Base-by-base conservation (phyloP, 306 rosid species). In the Ormosia emarginata region DNA sequence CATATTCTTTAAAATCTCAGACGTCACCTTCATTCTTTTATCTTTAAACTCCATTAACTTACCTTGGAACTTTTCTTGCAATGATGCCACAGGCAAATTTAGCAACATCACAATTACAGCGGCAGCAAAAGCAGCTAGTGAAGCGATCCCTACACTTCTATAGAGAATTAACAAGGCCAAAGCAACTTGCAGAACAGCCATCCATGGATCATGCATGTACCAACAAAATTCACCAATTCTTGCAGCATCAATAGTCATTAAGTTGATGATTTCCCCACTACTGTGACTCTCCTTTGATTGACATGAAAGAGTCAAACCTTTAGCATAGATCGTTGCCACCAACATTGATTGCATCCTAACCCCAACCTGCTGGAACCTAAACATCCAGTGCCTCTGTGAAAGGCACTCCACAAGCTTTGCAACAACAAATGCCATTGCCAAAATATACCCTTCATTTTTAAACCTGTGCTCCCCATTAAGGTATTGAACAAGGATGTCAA, bases 31-130 rank as follows among this genome's bases (percentile, higher is more conserved):
- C 85, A 83, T 86, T 52, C 87, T 56, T 30, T 8, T 17, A 67
- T 86, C 90, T 46, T 80, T 86, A 8, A 78, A 80, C 39, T 81
- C 83, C 90, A 83, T 83, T 36, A 86, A 39, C 85, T 80, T 86
- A 34, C 34, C n/a, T 3, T 83, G 87, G 71, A 64, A 71, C 77
- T 65, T 76, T 53, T 83, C 73, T 66, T 76, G 85, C 40, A 67
- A 49, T 49, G 77, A 80, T 9, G 64, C 83, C 85, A 86, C 65
- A 3, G 87, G 90, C 39, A 77, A 2, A 37, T 80, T 86, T n/a
- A 61, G 73, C 64, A 80, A 41, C 85, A 83, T 71, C 2, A 86
- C 63, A 13, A 86, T 3, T 1, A 83, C 15, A 64, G 74, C 81
- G 29, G 85, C 73, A 4, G 77, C 77, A 33, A 86, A 59, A 0